Evolutionary conservation across 768 basidiomycete species (phyloP).

Genomic region (Porpolomopsis calyptriformis): DNA sequence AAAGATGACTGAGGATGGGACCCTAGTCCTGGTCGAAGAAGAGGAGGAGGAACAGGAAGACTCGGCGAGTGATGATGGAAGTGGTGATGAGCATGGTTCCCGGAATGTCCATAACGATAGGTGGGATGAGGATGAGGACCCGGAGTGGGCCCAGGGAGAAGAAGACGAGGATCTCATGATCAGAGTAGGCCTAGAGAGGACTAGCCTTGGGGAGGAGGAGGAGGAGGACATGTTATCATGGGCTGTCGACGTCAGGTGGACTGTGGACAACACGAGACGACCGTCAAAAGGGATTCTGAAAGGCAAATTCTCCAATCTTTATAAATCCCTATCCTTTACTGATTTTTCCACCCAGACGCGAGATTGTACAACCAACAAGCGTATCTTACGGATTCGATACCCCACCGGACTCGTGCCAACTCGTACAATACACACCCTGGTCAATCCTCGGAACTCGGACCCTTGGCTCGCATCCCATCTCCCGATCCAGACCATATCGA

Average conservation of each 20-base stretch:
- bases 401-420: slow-evolving; percentile 42
- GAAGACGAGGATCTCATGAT: slow-evolving; percentile 67
- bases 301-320: slow-evolving; percentile 40
- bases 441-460: slow-evolving; percentile 47
- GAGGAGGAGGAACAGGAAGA: slow-evolving; percentile 43
- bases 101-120: slow-evolving; percentile 45
- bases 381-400: slow-evolving; percentile 35
- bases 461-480: slow-evolving; percentile 71
- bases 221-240: slow-evolving; percentile 65
- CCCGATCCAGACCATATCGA: slow-evolving; percentile 83
- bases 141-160: slow-evolving; percentile 44
- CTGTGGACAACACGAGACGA: slow-evolving; percentile 50
- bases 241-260: slow-evolving; percentile 65
- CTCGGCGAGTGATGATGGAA: slow-evolving; percentile 44
- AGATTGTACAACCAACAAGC: slow-evolving; percentile 54
- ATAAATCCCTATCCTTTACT: background rate
- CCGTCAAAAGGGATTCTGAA: slow-evolving; percentile 87
- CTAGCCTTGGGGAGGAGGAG: slow-evolving; percentile 38
- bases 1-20: slow-evolving; percentile 55
- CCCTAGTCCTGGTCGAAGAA: slow-evolving; percentile 54
- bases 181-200: slow-evolving; percentile 43
- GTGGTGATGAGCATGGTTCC: slow-evolving; percentile 40
- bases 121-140: slow-evolving; percentile 76
- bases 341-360: slow-evolving; percentile 46
- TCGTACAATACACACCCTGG: slow-evolving; percentile 30